Evolutionary conservation across 2,329 filamentous ascomycete genomes (phyloP), one percentile per base, ranked within the genome.

Genomic region (Emergomyces orientalis): DNA sequence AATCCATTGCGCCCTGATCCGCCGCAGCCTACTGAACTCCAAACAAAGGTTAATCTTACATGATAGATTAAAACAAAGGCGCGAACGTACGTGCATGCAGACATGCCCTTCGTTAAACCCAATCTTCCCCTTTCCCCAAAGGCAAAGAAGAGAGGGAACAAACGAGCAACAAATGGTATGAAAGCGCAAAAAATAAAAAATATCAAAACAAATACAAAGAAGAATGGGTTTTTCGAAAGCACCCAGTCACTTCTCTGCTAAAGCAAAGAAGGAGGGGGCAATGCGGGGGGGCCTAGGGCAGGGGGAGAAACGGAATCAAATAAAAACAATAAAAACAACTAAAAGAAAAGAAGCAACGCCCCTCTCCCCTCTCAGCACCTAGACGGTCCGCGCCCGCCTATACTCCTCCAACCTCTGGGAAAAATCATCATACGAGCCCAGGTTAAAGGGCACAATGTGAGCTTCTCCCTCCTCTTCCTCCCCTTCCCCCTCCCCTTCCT

Each of bases 251-350:
- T 2, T 27, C 47, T 14, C 47, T 4, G 13, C 13, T 11, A 22
- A 60, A 62, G 58, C 43, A 45, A 51, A 58, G 52, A 59, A 45
- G 61, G 37, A 62, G 62, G 43, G 63, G 51, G 64, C 37, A 61
- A 59, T 62, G 41, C 61, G 17, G n/a, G n/a, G n/a, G n/a, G n/a
- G n/a, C n/a, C n/a, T n/a, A n/a, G n/a, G n/a, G n/a, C n/a, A n/a
- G n/a, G n/a, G n/a, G n/a, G n/a, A n/a, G n/a, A n/a, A n/a, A n/a
- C n/a, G n/a, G n/a, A 52, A 54, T 55, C 41, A 62, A 47, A 30
- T 8, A 52, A 43, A 52, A 25, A 59, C 52, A 62, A 47, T 30
- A 52, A 51, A 56, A 51, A 60, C 11, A 45, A 57, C 51, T 37
- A 47, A 62, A 52, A 59, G 27, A 47, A 43, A 43, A 60, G 52